Percentiles rank a stretch among this genome's conserved stretches.
Conservation (phyloP, 345 rosid species). For the Psidium guajava region DNA sequence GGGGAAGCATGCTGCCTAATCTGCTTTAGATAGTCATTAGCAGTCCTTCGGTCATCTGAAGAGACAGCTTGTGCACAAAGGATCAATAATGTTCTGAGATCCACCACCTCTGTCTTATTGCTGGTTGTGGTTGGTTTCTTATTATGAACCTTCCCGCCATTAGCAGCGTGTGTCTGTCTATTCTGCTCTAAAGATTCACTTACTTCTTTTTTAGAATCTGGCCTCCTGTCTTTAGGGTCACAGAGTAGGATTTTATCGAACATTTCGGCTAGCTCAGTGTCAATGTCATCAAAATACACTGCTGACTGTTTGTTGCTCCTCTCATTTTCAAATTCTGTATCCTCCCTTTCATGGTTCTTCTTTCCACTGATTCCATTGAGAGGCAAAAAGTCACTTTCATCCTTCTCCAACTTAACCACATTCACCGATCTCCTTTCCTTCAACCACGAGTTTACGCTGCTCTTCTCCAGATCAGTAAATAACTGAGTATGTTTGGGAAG, state of each 20-base stretch:
- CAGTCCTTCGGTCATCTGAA: slow-evolving; percentile 47
- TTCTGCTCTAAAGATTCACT: slow-evolving; percentile 8
- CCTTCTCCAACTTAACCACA: slow-evolving; percentile 8
- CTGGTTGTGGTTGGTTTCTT: slow-evolving; percentile 19
- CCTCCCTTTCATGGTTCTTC: slow-evolving; percentile 30
- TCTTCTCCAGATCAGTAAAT: slow-evolving; percentile 27
- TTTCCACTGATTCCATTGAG: slow-evolving; percentile 13
- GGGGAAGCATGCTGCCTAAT: slow-evolving; percentile 63
- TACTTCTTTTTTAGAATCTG: background rate
- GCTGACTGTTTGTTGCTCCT: slow-evolving; percentile 39
- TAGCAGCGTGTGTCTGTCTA: slow-evolving; percentile 16
- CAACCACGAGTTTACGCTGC: background rate
- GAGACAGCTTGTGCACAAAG: slow-evolving; percentile 79
- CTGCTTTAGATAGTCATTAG: slow-evolving; percentile 58
- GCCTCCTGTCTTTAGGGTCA: background rate
- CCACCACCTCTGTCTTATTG: slow-evolving; percentile 40
- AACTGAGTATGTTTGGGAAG: slow-evolving; percentile 41
- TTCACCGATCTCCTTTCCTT: slow-evolving; percentile 2
- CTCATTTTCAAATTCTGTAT: slow-evolving; percentile 25
- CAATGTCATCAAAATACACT: slow-evolving; percentile 19
- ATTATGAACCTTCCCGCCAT: slow-evolving; percentile 20
- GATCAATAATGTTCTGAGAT: slow-evolving; percentile 59
- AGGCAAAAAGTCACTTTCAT: slow-evolving; percentile 1
- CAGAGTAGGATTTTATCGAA: slow-evolving; percentile 35
- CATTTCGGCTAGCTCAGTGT: slow-evolving; percentile 26